Conservation (phyloP, 495 filamentous ascomycete genomes). For the Aspergillus coremiiformis region DNA sequence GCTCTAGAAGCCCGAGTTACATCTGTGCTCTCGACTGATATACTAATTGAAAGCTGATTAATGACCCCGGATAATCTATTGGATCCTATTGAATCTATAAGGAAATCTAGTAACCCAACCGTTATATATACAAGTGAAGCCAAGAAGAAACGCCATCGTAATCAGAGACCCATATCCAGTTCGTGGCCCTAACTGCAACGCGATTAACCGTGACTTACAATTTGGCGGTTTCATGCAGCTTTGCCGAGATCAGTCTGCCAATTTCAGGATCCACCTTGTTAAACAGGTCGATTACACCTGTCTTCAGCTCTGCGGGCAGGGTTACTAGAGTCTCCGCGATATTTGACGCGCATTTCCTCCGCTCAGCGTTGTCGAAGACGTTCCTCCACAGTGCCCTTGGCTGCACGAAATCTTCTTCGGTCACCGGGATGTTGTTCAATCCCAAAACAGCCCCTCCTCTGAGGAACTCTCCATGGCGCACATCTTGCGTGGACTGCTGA, state of each 20-base stretch:
- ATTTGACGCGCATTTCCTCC: conserved; percentile 17
- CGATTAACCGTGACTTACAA: background rate
- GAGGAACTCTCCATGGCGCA: conserved; percentile 22
- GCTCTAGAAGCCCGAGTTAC: too few relatives aligned
- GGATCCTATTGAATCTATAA: background rate
- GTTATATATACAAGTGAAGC: background rate
- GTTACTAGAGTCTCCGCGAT: conserved; percentile 18
- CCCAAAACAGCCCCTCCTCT: conserved; percentile 15
- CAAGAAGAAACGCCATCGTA: too few relatives aligned
- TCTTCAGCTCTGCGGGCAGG: conserved; percentile 14
- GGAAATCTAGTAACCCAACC: background rate
- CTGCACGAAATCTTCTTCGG: conserved; percentile 28
- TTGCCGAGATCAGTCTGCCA: conserved; percentile 20
- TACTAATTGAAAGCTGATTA: too few relatives aligned
- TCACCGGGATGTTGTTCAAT: conserved; percentile 21
- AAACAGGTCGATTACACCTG: conserved; percentile 22
- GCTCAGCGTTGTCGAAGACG: conserved; percentile 27
- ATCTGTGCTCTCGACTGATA: too few relatives aligned
- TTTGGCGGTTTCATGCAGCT: background rate
- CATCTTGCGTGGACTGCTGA: conserved; percentile 12
- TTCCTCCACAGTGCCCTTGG: conserved; percentile 24
- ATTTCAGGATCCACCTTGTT: conserved; percentile 27
- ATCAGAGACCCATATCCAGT: too few relatives aligned
- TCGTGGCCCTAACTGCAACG: background rate
- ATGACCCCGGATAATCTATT: too few relatives aligned